These are phyloP conservation scores for Chlamydomonas reinhardtii DNA, from an alignment of 163 green algal genomes.

Conservation along the genomic window DNA sequence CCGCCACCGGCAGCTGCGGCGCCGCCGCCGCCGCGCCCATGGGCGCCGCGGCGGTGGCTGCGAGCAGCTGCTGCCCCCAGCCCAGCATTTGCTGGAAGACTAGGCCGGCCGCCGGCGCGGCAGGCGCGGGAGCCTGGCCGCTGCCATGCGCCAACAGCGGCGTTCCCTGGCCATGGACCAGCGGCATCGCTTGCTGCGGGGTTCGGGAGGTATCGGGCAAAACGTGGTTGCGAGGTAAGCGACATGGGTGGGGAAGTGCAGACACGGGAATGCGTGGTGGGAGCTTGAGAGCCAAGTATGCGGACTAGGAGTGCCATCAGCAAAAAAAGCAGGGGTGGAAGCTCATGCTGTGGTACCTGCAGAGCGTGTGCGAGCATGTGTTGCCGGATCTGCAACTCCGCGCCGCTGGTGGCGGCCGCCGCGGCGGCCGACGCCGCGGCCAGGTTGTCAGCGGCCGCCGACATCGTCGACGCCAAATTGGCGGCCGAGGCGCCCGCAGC, in stretches of 20 bases:
- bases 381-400: conserved; percentile 1
- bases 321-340: too few relatives aligned
- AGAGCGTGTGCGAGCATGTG: background rate
- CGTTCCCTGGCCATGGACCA: background rate
- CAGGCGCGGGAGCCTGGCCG: too few relatives aligned
- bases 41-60: too few relatives aligned
- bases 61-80: background rate
- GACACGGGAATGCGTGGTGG: too few relatives aligned
- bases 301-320: too few relatives aligned
- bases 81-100: background rate
- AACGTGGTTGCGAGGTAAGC: too few relatives aligned
- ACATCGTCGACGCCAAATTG: background rate
- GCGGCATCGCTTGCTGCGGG: background rate
- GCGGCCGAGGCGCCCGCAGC: background rate
- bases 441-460: background rate
- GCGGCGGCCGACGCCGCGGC: background rate
- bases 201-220: too few relatives aligned
- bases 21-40: too few relatives aligned
- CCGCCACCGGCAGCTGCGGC: too few relatives aligned
- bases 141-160: too few relatives aligned
- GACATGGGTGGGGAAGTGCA: too few relatives aligned
- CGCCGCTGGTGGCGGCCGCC: background rate
- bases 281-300: too few relatives aligned
- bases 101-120: background rate
- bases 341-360: background rate